Base-by-base conservation (phyloP, 2,329 filamentous ascomycete species). In the Sarocladium strictum region DNA sequence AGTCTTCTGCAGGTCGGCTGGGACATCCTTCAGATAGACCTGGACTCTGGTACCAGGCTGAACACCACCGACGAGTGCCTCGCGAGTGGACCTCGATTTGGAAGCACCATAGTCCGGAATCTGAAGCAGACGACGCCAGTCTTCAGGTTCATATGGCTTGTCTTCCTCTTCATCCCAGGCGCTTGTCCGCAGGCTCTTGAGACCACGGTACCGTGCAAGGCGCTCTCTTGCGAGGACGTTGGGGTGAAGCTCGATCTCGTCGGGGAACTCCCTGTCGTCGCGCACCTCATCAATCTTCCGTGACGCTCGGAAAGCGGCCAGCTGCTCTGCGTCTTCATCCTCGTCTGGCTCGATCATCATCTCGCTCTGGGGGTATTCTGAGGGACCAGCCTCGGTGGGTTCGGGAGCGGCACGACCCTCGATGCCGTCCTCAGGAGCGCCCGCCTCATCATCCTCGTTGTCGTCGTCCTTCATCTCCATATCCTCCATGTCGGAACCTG, bases 181-280 rank as follows among this genome's bases (percentile, higher is more conserved):
- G 64, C 90, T 96, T 12, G 89, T 89, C 60, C 90, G 85, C 57
- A 97, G 71, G 67, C 89, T 96, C 79, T 97, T 99, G 60, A 99
- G 73, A 40, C 94, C 94, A 65, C 94, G 81, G 72, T 97, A 99
- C 57, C 89, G 83, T 9, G 87, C 83, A 54, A 99, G 75, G 43
- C 94, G 81, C 71, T 99, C 94, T 53, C 90, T 78, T 1, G 94
- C 94, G 43, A 90, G 78, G 3, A 95, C 90, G 53, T 93, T 82
- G 0, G 95, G 94, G 60, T 89, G 90, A 53, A 99, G 76, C 69
- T 99, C 95, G 56, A 99, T 94, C 70, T 99, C 94, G 61, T 99
- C 94, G 0, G 94, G 94, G 69, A 97, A 99, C 68, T 97, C 93
- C 54, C 89, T 82, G 69, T 99, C 94, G 14, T 97, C 92, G 51